These are phyloP conservation scores for Aspergillus cejpii DNA, from an alignment of 2,329 filamentous ascomycete species.

Conservation along the genomic window DNA sequence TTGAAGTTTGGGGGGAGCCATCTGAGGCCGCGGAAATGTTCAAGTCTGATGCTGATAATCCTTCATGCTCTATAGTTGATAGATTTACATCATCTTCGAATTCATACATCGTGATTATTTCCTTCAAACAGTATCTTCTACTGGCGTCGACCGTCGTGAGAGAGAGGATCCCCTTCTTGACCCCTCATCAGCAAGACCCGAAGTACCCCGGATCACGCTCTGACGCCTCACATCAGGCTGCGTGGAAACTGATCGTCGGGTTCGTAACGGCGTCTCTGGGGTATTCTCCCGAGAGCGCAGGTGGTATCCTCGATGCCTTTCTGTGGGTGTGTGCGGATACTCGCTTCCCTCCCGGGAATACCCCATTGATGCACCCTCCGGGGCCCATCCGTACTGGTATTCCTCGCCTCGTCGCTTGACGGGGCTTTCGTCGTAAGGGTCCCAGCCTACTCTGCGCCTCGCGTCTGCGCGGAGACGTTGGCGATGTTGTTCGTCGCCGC, in stretches of 20 bases:
- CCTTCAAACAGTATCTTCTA: conserved; percentile 21
- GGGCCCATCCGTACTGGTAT: conserved; percentile 48
- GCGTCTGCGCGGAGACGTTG: conserved; percentile 56
- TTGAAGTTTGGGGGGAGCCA: conserved; percentile 24
- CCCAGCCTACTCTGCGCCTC: conserved; percentile 58
- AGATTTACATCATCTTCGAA: background rate
- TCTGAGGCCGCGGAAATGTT: conserved; percentile 19
- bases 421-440: conserved; percentile 65
- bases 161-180: conserved; percentile 31
- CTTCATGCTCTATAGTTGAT: conserved; percentile 8
- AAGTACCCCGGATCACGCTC: conserved; percentile 19
- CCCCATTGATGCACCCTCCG: conserved; percentile 21
- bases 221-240: conserved; percentile 16
- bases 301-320: conserved; percentile 21
- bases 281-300: conserved; percentile 31
- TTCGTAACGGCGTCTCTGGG: conserved; percentile 24
- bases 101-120: conserved; percentile 3
- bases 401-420: conserved; percentile 60
- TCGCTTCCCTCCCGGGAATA: conserved; percentile 20
- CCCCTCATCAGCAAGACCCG: conserved; percentile 16
- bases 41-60: too few relatives aligned
- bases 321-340: conserved; percentile 25
- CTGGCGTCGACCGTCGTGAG: conserved; percentile 25
- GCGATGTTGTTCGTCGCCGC: conserved; percentile 55
- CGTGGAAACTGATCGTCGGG: conserved; percentile 19